Percentiles rank a stretch among this genome's conserved stretches.
phyloP scores from a whole-genome alignment of 768 basidiomycete genomes.

The Leucosporidium scottii region DNA sequence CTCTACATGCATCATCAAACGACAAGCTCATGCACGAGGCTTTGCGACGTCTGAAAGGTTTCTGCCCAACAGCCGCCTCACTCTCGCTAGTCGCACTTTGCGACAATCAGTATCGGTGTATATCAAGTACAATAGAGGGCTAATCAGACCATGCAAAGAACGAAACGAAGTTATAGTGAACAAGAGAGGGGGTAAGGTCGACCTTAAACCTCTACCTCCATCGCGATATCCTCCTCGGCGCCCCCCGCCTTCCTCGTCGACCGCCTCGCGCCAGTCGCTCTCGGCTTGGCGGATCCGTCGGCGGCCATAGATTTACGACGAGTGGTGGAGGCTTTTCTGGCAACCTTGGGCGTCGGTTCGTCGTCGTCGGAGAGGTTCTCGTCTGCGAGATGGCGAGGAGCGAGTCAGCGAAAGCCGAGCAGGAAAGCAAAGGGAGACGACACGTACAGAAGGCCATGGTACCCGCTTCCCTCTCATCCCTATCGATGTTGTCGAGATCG shows the following conservation, averaged over 20 bases:
- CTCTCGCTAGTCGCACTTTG: no score
- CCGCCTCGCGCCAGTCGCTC: not conserved
- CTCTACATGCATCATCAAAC: no score
- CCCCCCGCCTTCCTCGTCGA: not conserved
- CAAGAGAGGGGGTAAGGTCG: no score
- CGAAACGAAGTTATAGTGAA: no score
- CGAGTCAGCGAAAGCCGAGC: not conserved
- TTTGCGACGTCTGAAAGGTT: no score
- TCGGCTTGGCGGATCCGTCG: not conserved
- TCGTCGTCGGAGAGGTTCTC: conserved; percentile 1
- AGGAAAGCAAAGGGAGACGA: not conserved
- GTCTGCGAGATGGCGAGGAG: not conserved
- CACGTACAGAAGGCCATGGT: conserved; percentile 24
- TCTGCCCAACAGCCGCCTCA: no score
- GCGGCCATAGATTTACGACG: not conserved
- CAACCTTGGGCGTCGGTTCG: not conserved
- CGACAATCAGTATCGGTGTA: no score
- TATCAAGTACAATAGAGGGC: no score
- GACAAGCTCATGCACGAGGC: no score
- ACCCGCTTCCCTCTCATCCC: conserved; percentile 23
- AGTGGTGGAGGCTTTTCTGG: not conserved
- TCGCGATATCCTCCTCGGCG: not conserved
- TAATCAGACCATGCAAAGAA: no score
- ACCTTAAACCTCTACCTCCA: not conserved
- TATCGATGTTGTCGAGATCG: conserved; percentile 27